Percentiles rank a stretch among this genome's conserved stretches.
phyloP scores from a whole-genome alignment of 768 basidiomycete species.

The Auriscalpium orientale region DNA sequence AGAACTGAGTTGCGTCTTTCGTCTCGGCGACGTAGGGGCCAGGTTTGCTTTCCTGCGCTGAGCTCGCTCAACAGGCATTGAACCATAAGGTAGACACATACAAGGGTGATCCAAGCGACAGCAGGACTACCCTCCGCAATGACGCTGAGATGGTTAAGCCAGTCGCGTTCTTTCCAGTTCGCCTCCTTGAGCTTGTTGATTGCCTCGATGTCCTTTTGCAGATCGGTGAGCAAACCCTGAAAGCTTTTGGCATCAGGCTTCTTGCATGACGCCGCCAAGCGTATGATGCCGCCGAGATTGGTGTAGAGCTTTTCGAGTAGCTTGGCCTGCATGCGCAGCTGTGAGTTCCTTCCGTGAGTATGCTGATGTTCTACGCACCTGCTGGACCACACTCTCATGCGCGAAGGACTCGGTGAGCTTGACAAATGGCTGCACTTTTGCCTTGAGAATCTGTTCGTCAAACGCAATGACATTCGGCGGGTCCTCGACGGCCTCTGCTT shows the following conservation, averaged over 20 bases:
- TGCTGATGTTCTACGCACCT: conserved; percentile 42
- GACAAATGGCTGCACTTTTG: conserved; percentile 66
- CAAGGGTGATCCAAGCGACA: conserved; percentile 84
- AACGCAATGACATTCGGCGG: conserved; percentile 65
- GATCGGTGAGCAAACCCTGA: conserved; percentile 52
- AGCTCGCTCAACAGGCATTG: no score
- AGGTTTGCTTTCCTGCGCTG: conserved; percentile 60
- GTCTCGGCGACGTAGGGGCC: conserved; percentile 71
- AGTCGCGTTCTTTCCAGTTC: conserved; percentile 71
- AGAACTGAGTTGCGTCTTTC: conserved; percentile 84
- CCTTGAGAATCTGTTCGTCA: conserved; percentile 65
- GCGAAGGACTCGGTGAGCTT: conserved; percentile 67
- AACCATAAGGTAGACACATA: conserved; percentile 31
- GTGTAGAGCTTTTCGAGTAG: conserved; percentile 61
- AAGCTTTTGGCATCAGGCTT: conserved; percentile 66
- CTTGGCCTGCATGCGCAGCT: conserved; percentile 40
- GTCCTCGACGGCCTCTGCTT: conserved; percentile 28
- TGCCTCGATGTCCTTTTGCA: conserved; percentile 65
- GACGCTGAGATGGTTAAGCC: conserved; percentile 72
- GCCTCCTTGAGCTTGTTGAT: conserved; percentile 80
- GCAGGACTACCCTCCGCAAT: conserved; percentile 77
- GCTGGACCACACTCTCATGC: conserved; percentile 61
- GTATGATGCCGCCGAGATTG: conserved; percentile 62
- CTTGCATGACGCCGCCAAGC: conserved; percentile 61
- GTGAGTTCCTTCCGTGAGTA: no score